Evolutionary conservation across 1,284 basidiomycete genomes (phyloP), one percentile per base, ranked within the genome.

Genomic region (Cronartium quercuum): DNA sequence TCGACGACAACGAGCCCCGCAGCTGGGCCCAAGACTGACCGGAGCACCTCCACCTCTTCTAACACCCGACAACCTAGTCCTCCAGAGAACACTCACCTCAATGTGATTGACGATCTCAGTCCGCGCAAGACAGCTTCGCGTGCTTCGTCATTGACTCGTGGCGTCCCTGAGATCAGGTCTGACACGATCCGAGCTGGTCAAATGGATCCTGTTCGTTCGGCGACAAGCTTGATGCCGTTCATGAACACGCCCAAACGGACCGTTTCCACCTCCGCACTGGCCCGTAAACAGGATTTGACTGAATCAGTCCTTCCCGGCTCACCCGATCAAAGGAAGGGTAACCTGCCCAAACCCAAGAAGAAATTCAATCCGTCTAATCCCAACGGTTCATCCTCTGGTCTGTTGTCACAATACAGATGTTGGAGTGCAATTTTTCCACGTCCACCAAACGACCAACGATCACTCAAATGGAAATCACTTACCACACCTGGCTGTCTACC

Each of bases 401-500:
- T 70, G 61, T 42, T 74, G 12, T 75, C 88, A 5, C 87, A 94
- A 38, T 90, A 91, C 3, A 85, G 89, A 47, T 84, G 91, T 21
- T 94, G 94, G 93, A 90, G 95, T 80, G 92, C 96, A 80, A 86
- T 91, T 71, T 90, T 91, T 79, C 90, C 93, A 0, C 86, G 86
- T 7, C 86, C 88, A 3, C 82, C 86, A n/a, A 89, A 62, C 6
- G 60, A 75, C 57, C 67, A 66, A 57, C 37, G 35, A 24, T 58
- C 66, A 18, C 40, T 66, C n/a, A 63, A 47, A 15, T n/a, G 21
- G 76, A 79, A 78, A 41, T 79, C 78, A 7, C 76, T 79, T 58
- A 82, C 82, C 0, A 81, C 80, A 12, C 82, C 82, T 5, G 83
- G 82, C 6, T 97, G 92, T 81, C 85, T 98, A 7, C 95, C 95